Evolutionary conservation across 2,329 filamentous ascomycete species (phyloP), one percentile per base, ranked within the genome.

Genomic region (Fusarium sublunatum): DNA sequence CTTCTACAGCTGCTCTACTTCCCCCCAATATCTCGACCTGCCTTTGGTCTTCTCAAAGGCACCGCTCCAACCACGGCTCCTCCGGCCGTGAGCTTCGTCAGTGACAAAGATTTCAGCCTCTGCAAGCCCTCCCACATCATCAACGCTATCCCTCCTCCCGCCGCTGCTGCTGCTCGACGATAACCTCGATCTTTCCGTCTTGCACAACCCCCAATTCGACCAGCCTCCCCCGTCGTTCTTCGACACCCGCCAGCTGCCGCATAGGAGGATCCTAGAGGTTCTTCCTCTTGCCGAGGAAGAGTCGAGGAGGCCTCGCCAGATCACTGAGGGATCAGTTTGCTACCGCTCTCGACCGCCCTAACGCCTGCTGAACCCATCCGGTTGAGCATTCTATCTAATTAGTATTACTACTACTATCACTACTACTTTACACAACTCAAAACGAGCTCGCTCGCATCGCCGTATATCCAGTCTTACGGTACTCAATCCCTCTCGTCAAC

Each of bases 281-380:
- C 94, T 98, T 98, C 94, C 93, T 97, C 94, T 95, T 83, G 84
- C 83, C 81, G 94, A 93, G 95, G 95, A 94, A 96, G 95, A 95
- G 92, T 97, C 93, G 91, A 92, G 91, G 90, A 94, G 92, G 90
- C 92, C 91, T 92, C 91, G 92, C 90, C 91, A 91, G 88, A 88
- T 89, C 86, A 89, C 85, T 85, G 86, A 91, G 86, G 92, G 90
- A 89, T 90, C 92, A 86, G 91, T 92, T 84, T 91, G 90, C 82
- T 96, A 93, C 83, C 90, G 89, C 81, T 97, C 95, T 85, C 91
- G 92, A 87, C 95, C 95, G 81, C 95, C 95, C 78, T 98, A 98
- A 93, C 82, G 89, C 78, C 71, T 68, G 74, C 73, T 74, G 71
- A 66, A 73, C 70, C 58, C 62, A 31, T 64, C 61, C 61, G 59